Percentiles rank a stretch among this genome's conserved stretches.
phyloP scores from a whole-genome alignment of 768 basidiomycete species.

The Epithele typhae region DNA sequence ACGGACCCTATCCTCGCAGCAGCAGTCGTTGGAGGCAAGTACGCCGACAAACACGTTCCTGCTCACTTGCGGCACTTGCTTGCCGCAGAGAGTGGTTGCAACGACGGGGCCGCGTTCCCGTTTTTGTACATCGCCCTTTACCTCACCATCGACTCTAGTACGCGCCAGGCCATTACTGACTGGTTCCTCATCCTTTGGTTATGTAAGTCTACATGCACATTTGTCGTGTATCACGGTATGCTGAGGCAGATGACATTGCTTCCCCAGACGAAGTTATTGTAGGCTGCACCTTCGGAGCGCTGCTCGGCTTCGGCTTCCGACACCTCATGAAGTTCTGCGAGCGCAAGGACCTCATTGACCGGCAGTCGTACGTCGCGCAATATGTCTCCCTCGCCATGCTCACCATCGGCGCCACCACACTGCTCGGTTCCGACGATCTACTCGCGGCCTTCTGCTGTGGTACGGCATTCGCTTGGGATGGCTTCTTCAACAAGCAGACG shows the following conservation, averaged over 20 bases:
- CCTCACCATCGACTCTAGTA: slow-evolving; percentile 64
- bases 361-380: slow-evolving; percentile 94
- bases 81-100: slow-evolving; percentile 82
- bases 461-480: slow-evolving; percentile 95
- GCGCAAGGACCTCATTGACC: slow-evolving; percentile 79
- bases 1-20: slow-evolving; percentile 94
- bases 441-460: slow-evolving; percentile 94
- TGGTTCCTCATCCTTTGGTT: slow-evolving; percentile 90
- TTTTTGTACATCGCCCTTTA: slow-evolving; percentile 91
- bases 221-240: slow-evolving; percentile 1
- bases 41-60: slow-evolving; percentile 96
- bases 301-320: slow-evolving; percentile 75
- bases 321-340: slow-evolving; percentile 94
- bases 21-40: slow-evolving; percentile 92
- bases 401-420: slow-evolving; percentile 77
- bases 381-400: slow-evolving; percentile 81
- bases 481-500: slow-evolving; percentile 88
- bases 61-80: slow-evolving; percentile 68
- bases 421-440: slow-evolving; percentile 91
- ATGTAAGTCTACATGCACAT: slow-evolving; percentile 45
- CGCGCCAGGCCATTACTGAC: slow-evolving; percentile 65
- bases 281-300: slow-evolving; percentile 68
- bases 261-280: slow-evolving; percentile 72
- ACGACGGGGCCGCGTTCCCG: slow-evolving; percentile 96
- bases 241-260: slow-evolving; percentile 1